These are phyloP conservation scores for Marasmius fiardii DNA, from an alignment of 1,284 basidiomycete genomes.

Conservation along the genomic window DNA sequence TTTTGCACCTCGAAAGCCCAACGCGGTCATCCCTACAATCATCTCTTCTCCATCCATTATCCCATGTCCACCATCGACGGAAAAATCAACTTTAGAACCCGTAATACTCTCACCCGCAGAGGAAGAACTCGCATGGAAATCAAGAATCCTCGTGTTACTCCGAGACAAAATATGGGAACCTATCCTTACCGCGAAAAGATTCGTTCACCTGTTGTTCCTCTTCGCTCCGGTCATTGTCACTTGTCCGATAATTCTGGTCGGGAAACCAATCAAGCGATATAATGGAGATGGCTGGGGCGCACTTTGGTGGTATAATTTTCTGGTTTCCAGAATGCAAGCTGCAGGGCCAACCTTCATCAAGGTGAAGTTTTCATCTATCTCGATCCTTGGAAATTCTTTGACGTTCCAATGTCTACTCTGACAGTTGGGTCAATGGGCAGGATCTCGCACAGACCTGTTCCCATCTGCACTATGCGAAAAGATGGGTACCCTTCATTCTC, in stretches of 20 bases:
- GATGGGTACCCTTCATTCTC: slow-evolving; percentile 88
- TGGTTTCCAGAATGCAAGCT: slow-evolving; percentile 88
- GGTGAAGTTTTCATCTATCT: slow-evolving; percentile 39
- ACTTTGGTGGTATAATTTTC: slow-evolving; percentile 92
- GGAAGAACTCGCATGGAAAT: slow-evolving; percentile 41
- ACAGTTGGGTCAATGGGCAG: slow-evolving; percentile 97
- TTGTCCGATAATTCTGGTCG: slow-evolving; percentile 85
- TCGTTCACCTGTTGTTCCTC: slow-evolving; percentile 79
- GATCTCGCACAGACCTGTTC: slow-evolving; percentile 92
- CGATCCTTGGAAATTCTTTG: slow-evolving; percentile 13
- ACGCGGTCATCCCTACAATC: slow-evolving; percentile 40
- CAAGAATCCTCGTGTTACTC: slow-evolving; percentile 43
- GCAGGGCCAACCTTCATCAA: slow-evolving; percentile 99
- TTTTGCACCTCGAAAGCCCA: slow-evolving; percentile 34
- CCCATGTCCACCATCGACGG: slow-evolving; percentile 42
- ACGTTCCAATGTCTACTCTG: slow-evolving; percentile 8
- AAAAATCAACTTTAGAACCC: slow-evolving; percentile 17
- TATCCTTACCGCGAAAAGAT: slow-evolving; percentile 79
- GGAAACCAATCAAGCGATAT: slow-evolving; percentile 48
- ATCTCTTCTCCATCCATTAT: slow-evolving; percentile 62
- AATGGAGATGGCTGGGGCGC: slow-evolving; percentile 81
- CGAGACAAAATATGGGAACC: slow-evolving; percentile 77
- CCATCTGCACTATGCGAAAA: slow-evolving; percentile 87
- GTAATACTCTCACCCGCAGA: slow-evolving; percentile 65
- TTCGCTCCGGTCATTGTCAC: slow-evolving; percentile 89